Conservation (phyloP, 331 rosid genomes). For the Saraca asoca region DNA sequence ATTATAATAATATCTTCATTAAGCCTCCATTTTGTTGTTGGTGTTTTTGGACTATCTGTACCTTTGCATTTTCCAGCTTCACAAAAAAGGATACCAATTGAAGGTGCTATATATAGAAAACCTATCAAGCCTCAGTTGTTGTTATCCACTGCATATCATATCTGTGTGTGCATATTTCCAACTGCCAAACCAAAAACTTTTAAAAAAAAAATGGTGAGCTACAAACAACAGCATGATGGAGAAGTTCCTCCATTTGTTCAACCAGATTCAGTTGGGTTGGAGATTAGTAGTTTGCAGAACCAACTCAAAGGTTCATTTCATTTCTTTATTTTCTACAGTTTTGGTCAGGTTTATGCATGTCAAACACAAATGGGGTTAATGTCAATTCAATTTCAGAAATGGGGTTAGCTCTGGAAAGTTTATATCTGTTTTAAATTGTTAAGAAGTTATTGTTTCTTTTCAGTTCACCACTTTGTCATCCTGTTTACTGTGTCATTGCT, state of each 20-base stretch:
- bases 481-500: neutral
- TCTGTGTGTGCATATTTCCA: slow-evolving; percentile 4
- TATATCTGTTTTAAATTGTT: too few species aligned
- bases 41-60: slow-evolving; percentile 38
- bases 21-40: slow-evolving; percentile 41
- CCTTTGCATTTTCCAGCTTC: neutral
- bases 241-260: slow-evolving; percentile 55
- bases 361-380: slow-evolving; percentile 2
- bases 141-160: neutral
- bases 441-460: too few species aligned
- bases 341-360: slow-evolving; percentile 14
- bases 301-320: slow-evolving; percentile 63
- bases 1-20: slow-evolving; percentile 2
- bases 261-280: slow-evolving; percentile 59
- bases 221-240: slow-evolving; percentile 50
- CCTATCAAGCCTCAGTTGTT: neutral
- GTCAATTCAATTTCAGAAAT: neutral
- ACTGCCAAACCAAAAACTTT: neutral
- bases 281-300: slow-evolving; percentile 75
- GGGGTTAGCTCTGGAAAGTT: neutral
- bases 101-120: slow-evolving; percentile 33
- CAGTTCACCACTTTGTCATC: neutral
- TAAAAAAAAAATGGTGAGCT: slow-evolving; percentile 49
- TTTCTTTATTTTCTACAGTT: neutral
- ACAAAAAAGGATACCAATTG: too few species aligned